These are phyloP conservation scores for Penicillium pancosmium DNA, from an alignment of 495 filamentous ascomycete species.

Conservation along the genomic window DNA sequence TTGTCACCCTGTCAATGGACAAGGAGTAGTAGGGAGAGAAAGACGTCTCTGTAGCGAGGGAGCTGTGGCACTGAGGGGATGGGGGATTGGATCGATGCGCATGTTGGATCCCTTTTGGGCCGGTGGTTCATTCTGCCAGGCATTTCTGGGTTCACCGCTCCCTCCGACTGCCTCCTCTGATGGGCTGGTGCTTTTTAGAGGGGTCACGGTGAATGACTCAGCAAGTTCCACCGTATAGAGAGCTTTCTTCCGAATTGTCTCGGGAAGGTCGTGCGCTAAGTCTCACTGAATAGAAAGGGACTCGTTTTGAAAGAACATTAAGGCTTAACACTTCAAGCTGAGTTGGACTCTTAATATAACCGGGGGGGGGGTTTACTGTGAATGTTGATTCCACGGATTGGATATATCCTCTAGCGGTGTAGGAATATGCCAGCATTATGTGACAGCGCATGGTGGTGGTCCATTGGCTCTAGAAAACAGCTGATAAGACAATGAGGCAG, in stretches of 20 bases:
- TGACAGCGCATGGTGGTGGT: no score
- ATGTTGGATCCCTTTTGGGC: slow-evolving; percentile 34
- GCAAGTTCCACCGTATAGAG: background rate
- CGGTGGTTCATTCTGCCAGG: slow-evolving; percentile 24
- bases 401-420: background rate
- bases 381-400: background rate
- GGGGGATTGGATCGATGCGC: slow-evolving; percentile 25
- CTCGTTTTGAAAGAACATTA: background rate
- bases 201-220: background rate
- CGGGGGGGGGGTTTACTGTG: background rate
- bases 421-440: background rate
- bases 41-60: background rate
- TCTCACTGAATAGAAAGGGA: background rate
- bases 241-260: background rate
- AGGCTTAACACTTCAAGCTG: background rate
- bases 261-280: background rate
- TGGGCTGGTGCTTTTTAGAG: slow-evolving; percentile 8
- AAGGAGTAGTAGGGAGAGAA: background rate
- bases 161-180: slow-evolving; percentile 6
- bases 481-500: no score
- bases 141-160: slow-evolving; percentile 17
- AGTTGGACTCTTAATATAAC: background rate
- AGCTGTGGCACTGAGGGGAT: slow-evolving; percentile 10
- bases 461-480: no score
- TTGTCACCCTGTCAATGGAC: background rate